Evolutionary conservation across 148 eudicot genomes (phyloP).

Genomic region (Chenopodium album): DNA sequence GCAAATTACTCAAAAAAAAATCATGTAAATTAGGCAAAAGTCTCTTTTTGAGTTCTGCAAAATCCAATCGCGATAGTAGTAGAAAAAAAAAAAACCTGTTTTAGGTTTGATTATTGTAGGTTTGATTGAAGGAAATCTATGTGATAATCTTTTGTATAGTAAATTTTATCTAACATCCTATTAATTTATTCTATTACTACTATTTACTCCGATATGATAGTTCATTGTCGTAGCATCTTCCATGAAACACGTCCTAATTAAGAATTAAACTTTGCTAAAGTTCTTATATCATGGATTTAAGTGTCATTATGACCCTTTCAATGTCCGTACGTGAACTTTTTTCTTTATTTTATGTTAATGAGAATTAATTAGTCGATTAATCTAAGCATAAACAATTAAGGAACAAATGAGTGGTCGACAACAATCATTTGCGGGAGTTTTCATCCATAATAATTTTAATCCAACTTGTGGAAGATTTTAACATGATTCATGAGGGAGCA

Average conservation of each 20-base stretch:
- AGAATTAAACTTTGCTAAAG: background rate
- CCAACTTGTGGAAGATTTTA: background rate
- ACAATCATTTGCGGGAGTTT: background rate
- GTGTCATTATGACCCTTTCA: background rate
- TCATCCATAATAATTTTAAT: background rate
- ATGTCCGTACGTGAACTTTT: background rate
- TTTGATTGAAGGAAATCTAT: too few species aligned
- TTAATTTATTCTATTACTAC: too few species aligned
- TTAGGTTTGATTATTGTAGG: too few species aligned
- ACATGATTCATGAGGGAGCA: slow-evolving; percentile 3
- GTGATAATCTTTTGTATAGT: too few species aligned
- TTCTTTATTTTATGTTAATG: background rate
- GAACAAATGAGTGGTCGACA: too few species aligned
- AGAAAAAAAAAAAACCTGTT: background rate
- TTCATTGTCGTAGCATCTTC: background rate
- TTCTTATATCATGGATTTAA: background rate
- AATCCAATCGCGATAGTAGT: background rate
- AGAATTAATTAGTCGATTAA: background rate
- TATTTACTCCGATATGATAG: background rate
- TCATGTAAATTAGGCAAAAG: too few species aligned
- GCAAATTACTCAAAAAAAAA: too few species aligned
- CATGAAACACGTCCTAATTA: background rate
- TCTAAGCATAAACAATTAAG: too few species aligned
- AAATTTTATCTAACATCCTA: too few species aligned
- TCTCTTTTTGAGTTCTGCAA: background rate